phyloP scores from a whole-genome alignment of 768 basidiomycete species.

The Rhodosporidiobolus sp. region DNA sequence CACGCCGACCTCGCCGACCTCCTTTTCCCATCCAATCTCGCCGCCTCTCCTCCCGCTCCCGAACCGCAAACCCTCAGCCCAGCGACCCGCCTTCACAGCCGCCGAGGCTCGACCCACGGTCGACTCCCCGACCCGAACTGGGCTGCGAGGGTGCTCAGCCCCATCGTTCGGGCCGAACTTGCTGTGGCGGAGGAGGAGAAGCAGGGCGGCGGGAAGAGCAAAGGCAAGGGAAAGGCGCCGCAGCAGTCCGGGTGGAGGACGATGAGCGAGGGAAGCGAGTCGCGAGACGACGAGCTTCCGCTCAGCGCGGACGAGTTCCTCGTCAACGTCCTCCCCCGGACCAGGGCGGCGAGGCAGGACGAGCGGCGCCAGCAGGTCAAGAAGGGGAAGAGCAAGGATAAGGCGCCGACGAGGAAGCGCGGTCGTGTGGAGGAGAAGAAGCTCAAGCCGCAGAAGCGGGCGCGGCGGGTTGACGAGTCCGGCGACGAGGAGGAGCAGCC shows the following conservation, averaged over 20 bases:
- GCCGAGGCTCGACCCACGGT: not conserved
- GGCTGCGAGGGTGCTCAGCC: constrained; percentile 1
- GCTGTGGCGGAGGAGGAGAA: not conserved
- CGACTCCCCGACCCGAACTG: not conserved
- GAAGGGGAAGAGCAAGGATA: not conserved
- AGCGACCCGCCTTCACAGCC: not conserved
- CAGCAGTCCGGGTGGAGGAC: not conserved
- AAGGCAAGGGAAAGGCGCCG: not conserved
- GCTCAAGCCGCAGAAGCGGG: not conserved
- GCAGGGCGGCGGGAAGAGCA: not conserved
- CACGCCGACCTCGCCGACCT: not conserved
- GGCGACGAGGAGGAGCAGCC: not conserved
- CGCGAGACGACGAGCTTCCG: not conserved
- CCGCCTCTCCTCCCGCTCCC: not conserved
- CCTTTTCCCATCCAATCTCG: not conserved
- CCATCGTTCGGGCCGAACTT: not conserved
- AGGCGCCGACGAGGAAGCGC: no score
- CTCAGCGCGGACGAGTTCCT: constrained; percentile 6
- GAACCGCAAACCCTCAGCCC: not conserved
- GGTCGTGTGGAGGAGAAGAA: not conserved
- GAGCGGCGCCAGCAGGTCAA: not conserved
- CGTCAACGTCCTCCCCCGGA: not conserved
- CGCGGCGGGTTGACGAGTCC: not conserved
- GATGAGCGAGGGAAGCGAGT: not conserved
- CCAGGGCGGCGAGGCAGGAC: not conserved